Evolutionary conservation across 257 asterid genomes (phyloP).

Genomic region (Solanum microdontum): DNA sequence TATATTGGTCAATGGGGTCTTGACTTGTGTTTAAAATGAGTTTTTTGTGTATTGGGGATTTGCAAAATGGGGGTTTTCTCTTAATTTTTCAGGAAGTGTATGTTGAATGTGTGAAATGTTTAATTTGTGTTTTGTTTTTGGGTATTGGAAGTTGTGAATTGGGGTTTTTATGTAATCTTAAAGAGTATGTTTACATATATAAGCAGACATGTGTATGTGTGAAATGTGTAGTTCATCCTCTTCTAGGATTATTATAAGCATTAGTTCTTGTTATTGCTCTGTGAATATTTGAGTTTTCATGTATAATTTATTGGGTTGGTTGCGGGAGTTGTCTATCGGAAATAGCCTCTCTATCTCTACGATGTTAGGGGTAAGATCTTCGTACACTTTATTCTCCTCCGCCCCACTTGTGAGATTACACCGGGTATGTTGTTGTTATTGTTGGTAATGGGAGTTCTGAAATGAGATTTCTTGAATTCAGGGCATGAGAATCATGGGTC

Average conservation of each 20-base stretch:
- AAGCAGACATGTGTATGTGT: neutral
- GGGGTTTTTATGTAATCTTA: neutral
- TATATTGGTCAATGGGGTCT: neutral
- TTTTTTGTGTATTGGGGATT: neutral
- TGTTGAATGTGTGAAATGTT: neutral
- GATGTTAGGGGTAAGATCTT: neutral
- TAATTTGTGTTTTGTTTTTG: neutral
- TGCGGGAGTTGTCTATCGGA: neutral
- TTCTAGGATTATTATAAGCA: neutral
- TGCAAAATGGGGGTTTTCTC: neutral
- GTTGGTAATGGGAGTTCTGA: neutral
- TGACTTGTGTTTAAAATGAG: neutral
- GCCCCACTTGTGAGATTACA: neutral
- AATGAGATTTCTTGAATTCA: conserved; percentile 22
- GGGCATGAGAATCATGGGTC: conserved; percentile 52
- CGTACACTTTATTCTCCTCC: neutral
- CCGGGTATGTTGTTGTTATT: neutral
- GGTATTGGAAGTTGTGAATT: neutral
- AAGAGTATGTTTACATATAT: neutral
- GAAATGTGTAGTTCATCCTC: neutral
- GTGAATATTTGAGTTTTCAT: neutral
- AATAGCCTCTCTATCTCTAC: neutral
- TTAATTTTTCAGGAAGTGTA: neutral
- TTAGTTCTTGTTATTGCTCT: neutral
- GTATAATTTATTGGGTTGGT: neutral